These are phyloP conservation scores for Saccharomyces hybrid DNA, from an alignment of 1,139 yeast species.

Conservation along the genomic window DNA sequence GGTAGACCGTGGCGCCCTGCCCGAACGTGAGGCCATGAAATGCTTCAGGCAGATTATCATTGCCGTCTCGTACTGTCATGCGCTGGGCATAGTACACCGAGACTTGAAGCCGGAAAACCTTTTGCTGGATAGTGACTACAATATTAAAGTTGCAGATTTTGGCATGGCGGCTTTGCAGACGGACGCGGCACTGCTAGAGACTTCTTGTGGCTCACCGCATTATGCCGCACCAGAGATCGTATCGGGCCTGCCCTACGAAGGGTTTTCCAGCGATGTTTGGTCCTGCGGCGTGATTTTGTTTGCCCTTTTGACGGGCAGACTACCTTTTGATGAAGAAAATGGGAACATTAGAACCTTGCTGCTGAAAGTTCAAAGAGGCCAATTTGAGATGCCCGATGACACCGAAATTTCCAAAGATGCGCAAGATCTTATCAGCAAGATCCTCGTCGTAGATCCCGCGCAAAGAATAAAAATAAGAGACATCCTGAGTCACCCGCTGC, in stretches of 20 bases:
- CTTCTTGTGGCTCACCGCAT: conserved; percentile 97
- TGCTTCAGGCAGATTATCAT: conserved; percentile 87
- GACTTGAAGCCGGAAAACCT: conserved; percentile 94
- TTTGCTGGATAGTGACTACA: conserved; percentile 73
- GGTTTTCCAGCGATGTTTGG: conserved; percentile 97
- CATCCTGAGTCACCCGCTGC: conserved; percentile 69
- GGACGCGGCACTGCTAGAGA: conserved; percentile 73
- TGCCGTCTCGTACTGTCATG: conserved; percentile 90
- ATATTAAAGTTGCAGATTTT: conserved; percentile 96
- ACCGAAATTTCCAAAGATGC: conserved; percentile 61
- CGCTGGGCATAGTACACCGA: conserved; percentile 88
- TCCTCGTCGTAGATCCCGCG: conserved; percentile 78
- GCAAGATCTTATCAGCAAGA: conserved; percentile 55
- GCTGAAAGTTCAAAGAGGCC: conserved; percentile 85
- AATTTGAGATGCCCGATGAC: conserved; percentile 73
- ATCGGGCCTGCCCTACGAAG: conserved; percentile 89
- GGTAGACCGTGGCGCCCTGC: conserved; percentile 79
- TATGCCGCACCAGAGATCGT: conserved; percentile 98
- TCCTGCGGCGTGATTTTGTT: conserved; percentile 93
- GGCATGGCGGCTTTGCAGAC: conserved; percentile 99
- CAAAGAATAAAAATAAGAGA: conserved; percentile 68
- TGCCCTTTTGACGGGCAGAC: conserved; percentile 87
- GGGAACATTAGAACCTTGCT: conserved; percentile 71
- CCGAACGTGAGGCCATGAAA: conserved; percentile 80
- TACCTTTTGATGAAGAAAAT: conserved; percentile 90